phyloP scores from a whole-genome alignment of 805 yeast genomes.

The Candida taoyuanica region DNA sequence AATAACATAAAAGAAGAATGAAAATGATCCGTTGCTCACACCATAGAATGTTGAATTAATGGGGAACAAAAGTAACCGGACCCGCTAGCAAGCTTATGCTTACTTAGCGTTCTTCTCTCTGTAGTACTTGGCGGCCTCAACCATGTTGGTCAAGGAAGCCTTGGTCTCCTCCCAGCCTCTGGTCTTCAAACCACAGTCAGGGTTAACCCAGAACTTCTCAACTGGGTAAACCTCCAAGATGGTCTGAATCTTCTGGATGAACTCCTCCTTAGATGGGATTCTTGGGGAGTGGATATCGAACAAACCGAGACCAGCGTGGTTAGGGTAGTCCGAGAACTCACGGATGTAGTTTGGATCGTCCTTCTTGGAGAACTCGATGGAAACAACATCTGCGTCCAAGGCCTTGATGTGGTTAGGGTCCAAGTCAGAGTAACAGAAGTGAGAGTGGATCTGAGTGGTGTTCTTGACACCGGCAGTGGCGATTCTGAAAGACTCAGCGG shows the following conservation, averaged over 20 bases:
- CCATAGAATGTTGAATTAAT: slow-evolving; percentile 24
- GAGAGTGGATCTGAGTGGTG: slow-evolving; percentile 97
- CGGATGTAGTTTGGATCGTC: slow-evolving; percentile 97
- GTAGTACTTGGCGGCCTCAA: slow-evolving; percentile 96
- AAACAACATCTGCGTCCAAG: slow-evolving; percentile 98
- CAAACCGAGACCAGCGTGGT: slow-evolving; percentile 99
- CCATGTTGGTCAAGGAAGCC: slow-evolving; percentile 96
- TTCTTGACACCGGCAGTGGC: slow-evolving; percentile 97
- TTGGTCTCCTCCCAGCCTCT: slow-evolving; percentile 99
- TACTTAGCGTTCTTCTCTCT: slow-evolving; percentile 42
- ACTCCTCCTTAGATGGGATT: slow-evolving; percentile 97
- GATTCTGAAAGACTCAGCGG: slow-evolving; percentile 99
- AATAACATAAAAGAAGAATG: slow-evolving; percentile 4
- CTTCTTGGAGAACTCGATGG: slow-evolving; percentile 99
- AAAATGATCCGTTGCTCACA: slow-evolving; percentile 3
- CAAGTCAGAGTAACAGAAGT: slow-evolving; percentile 99
- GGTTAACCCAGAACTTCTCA: slow-evolving; percentile 99
- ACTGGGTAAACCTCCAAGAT: slow-evolving; percentile 97
- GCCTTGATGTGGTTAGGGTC: slow-evolving; percentile 99
- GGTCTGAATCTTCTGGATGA: slow-evolving; percentile 87
- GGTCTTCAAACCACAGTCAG: slow-evolving; percentile 99
- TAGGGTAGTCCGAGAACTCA: slow-evolving; percentile 97
- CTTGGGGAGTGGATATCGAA: slow-evolving; percentile 99
- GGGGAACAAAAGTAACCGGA: slow-evolving; percentile 7
- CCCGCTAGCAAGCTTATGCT: background rate